These are phyloP conservation scores for Paecilomyces fulvus DNA, from an alignment of 2,329 filamentous ascomycete genomes.

Conservation along the genomic window DNA sequence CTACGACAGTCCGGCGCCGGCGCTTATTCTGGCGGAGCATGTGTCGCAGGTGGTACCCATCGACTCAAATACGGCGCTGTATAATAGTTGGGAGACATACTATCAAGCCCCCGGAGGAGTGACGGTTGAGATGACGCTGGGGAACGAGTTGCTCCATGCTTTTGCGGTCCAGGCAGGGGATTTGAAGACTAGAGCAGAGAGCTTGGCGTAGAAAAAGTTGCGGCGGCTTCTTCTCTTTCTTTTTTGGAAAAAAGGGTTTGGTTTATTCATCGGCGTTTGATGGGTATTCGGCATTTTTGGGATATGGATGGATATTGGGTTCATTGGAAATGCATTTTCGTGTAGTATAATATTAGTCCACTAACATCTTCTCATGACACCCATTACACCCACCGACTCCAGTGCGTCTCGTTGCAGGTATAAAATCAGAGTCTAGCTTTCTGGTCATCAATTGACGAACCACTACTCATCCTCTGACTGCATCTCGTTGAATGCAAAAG, in stretches of 20 bases:
- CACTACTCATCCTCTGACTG: no score
- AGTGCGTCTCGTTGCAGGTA: no score
- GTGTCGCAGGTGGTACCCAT: constrained; percentile 1
- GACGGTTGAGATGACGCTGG: neutral
- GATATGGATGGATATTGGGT: no score
- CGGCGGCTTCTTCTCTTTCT: neutral
- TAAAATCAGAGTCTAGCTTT: no score
- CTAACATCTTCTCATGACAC: no score
- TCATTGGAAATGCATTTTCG: no score
- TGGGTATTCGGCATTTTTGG: no score
- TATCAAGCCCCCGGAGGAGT: neutral
- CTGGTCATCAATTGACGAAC: no score
- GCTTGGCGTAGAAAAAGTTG: neutral
- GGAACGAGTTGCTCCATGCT: neutral
- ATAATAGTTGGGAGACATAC: constrained; percentile 3
- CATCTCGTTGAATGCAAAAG: no score
- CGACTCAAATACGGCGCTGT: neutral
- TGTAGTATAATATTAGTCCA: no score
- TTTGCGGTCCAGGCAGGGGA: constrained; percentile 1
- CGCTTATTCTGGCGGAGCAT: constrained; percentile 1
- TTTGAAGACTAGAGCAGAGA: constrained; percentile 2
- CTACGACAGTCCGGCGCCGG: neutral
- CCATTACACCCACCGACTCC: no score
- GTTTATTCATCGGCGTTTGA: neutral
- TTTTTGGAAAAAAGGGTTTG: neutral